Evolutionary conservation across 345 rosid genomes (phyloP).

Genomic region (Salix udensis): DNA sequence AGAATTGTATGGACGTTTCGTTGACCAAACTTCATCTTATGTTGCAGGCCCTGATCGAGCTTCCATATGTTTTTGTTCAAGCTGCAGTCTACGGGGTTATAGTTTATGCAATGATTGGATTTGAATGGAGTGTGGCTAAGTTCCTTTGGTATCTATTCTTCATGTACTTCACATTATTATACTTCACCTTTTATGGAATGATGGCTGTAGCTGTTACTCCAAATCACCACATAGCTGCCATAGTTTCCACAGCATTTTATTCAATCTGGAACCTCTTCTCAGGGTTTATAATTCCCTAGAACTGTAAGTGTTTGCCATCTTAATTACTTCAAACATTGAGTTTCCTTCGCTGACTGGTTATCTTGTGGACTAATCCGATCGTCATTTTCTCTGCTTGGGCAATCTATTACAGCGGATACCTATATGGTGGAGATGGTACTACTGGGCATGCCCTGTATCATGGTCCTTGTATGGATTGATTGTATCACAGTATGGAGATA

Average conservation of each 20-base stretch:
- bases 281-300: slow-evolving; percentile 59
- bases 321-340: background rate
- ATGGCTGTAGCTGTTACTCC: slow-evolving; percentile 71
- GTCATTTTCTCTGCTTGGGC: background rate
- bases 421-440: slow-evolving; percentile 30
- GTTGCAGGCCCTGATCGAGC: slow-evolving; percentile 49
- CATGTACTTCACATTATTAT: slow-evolving; percentile 51
- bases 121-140: slow-evolving; percentile 49
- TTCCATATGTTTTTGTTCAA: slow-evolving; percentile 54
- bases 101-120: slow-evolving; percentile 65
- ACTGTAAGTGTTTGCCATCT: slow-evolving; percentile 34
- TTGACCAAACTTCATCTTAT: background rate
- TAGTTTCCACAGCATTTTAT: slow-evolving; percentile 47
- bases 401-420: slow-evolving; percentile 13
- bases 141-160: slow-evolving; percentile 66
- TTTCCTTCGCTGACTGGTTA: background rate
- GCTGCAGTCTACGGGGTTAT: slow-evolving; percentile 40
- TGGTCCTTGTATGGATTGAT: slow-evolving; percentile 27
- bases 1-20: background rate
- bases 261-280: slow-evolving; percentile 56
- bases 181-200: slow-evolving; percentile 73
- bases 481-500: slow-evolving; percentile 16
- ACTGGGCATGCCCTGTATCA: slow-evolving; percentile 17
- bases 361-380: background rate
- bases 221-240: slow-evolving; percentile 51